Evolutionary conservation across 805 yeast genomes (phyloP).

Genomic region (Starmerella potacharoeniae): DNA sequence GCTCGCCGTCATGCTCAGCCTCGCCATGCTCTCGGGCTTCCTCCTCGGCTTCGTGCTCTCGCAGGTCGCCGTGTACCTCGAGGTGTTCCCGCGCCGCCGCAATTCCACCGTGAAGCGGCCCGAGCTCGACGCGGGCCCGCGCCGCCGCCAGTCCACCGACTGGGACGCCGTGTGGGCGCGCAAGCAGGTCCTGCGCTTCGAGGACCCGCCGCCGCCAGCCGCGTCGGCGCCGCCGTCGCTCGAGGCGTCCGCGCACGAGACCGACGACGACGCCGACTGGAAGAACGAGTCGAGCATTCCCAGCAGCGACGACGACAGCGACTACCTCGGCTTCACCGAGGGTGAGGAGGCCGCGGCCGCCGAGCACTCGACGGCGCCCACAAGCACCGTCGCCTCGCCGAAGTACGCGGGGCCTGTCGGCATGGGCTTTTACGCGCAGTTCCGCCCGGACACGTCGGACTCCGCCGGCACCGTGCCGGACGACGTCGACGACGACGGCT

Average conservation of each 20-base stretch:
- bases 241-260: neutral
- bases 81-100: conserved; percentile 5
- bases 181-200: neutral
- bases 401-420: conserved; percentile 1
- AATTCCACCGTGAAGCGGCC: neutral
- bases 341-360: neutral
- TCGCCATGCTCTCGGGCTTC: conserved; percentile 1
- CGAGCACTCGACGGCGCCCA: neutral
- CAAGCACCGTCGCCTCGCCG: neutral
- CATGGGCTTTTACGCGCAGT: conserved; percentile 7
- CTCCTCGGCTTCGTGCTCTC: conserved; percentile 1
- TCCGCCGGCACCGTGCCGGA: neutral
- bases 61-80: conserved; percentile 4
- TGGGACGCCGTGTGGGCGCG: neutral
- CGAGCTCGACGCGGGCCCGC: neutral
- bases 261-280: neutral
- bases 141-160: neutral
- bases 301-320: conserved; percentile 2
- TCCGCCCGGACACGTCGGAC: conserved; percentile 1
- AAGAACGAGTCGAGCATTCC: neutral
- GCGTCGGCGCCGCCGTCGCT: conserved; percentile 1
- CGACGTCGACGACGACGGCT: conserved; percentile 6
- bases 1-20: neutral
- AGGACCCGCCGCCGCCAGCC: neutral
- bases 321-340: neutral